These are phyloP conservation scores for Turnera subulata DNA, from an alignment of 345 rosid genomes.

Conservation along the genomic window DNA sequence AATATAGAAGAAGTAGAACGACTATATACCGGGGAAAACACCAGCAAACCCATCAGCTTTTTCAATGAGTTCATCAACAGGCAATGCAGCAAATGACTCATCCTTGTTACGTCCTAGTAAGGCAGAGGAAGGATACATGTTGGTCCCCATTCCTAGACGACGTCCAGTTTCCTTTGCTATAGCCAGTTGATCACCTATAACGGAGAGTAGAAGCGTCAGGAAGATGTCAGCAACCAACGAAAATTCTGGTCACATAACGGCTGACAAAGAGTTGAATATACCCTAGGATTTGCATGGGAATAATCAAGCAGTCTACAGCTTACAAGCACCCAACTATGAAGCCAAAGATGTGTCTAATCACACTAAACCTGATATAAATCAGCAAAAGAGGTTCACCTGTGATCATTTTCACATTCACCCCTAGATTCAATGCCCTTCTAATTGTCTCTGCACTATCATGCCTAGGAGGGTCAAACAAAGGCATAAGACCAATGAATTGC, in stretches of 20 bases:
- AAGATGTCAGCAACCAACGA: not conserved
- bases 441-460: slow-evolving; percentile 64
- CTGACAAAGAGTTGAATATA: too few relatives aligned
- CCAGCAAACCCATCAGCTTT: slow-evolving; percentile 68
- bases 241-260: too few relatives aligned
- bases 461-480: slow-evolving; percentile 67
- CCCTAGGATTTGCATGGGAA: too few relatives aligned
- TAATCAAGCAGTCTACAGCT: too few relatives aligned
- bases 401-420: slow-evolving; percentile 68
- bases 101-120: slow-evolving; percentile 61
- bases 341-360: too few relatives aligned
- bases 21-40: slow-evolving; percentile 55
- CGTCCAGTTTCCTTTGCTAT: slow-evolving; percentile 68
- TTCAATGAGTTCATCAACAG: slow-evolving; percentile 57
- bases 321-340: too few relatives aligned
- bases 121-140: slow-evolving; percentile 65
- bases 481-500: slow-evolving; percentile 59
- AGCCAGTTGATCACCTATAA: slow-evolving; percentile 67
- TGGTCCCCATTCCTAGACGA: slow-evolving; percentile 66
- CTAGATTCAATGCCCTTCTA: slow-evolving; percentile 56
- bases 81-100: slow-evolving; percentile 51
- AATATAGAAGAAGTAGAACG: not conserved
- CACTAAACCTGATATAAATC: too few relatives aligned
- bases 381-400: too few relatives aligned
- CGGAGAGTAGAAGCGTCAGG: not conserved